These are phyloP conservation scores for Papiliotrema fonsecae DNA, from an alignment of 1,284 basidiomycete species.

Conservation along the genomic window DNA sequence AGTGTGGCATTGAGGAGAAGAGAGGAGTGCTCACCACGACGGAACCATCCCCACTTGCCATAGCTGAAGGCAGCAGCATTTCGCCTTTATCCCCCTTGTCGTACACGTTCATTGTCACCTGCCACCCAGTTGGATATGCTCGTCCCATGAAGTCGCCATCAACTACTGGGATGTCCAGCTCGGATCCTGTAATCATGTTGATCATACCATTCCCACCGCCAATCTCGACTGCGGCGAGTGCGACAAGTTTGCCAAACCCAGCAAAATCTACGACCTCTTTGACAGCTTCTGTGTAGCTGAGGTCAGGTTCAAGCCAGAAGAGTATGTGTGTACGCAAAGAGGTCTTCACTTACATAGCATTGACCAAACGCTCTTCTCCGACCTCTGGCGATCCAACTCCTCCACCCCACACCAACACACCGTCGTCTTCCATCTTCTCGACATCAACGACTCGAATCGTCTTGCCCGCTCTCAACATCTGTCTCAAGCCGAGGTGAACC, in stretches of 20 bases:
- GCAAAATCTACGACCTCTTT: slow-evolving; percentile 15
- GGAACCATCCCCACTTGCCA: slow-evolving; percentile 28
- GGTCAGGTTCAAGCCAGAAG: neutral
- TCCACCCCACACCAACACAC: slow-evolving; percentile 34
- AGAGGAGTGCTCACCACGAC: slow-evolving; percentile 9
- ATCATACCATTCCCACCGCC: slow-evolving; percentile 60
- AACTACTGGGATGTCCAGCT: slow-evolving; percentile 46
- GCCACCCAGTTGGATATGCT: slow-evolving; percentile 31
- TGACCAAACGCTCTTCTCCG: slow-evolving; percentile 21
- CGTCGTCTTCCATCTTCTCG: slow-evolving; percentile 9
- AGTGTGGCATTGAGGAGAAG: neutral
- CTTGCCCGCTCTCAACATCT: slow-evolving; percentile 28
- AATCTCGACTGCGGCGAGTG: slow-evolving; percentile 35
- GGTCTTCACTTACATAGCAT: slow-evolving; percentile 13
- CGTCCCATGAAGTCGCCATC: slow-evolving; percentile 50
- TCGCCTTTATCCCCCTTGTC: slow-evolving; percentile 18
- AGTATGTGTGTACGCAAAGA: neutral
- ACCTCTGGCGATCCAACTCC: slow-evolving; percentile 56
- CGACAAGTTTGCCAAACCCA: slow-evolving; percentile 12
- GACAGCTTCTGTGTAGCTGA: slow-evolving; percentile 18
- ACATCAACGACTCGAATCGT: slow-evolving; percentile 32
- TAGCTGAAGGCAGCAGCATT: slow-evolving; percentile 20
- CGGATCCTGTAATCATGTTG: slow-evolving; percentile 47
- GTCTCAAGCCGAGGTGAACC: slow-evolving; percentile 21
- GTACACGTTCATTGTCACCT: slow-evolving; percentile 30